Conservation (phyloP, 2,329 filamentous ascomycete species). For the Mariannaea elegans region DNA sequence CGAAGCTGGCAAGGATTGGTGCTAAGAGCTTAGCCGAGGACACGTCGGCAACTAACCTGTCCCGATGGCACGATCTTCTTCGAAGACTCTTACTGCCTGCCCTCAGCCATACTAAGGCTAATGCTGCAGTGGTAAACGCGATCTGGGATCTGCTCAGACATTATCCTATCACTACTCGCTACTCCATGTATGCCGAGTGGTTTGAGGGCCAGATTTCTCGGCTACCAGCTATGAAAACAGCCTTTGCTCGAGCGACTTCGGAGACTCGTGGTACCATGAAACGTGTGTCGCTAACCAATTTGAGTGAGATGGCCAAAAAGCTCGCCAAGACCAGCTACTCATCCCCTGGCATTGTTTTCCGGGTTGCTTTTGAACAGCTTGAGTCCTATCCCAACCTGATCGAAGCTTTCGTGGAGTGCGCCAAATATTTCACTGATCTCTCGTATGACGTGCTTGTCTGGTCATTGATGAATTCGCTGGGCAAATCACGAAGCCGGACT, state of each 20-base stretch:
- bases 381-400: constrained; percentile 96
- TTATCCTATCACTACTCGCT: constrained; percentile 80
- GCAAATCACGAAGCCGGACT: constrained; percentile 69
- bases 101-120: constrained; percentile 84
- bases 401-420: constrained; percentile 92
- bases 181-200: constrained; percentile 94
- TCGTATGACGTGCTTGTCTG: constrained; percentile 94
- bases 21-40: constrained; percentile 77
- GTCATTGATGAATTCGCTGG: constrained; percentile 82
- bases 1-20: constrained; percentile 88
- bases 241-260: constrained; percentile 78
- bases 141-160: constrained; percentile 84
- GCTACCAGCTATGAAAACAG: constrained; percentile 77
- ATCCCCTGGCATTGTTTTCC: constrained; percentile 91
- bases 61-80: constrained; percentile 86
- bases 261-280: constrained; percentile 90
- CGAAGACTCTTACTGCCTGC: constrained; percentile 87
- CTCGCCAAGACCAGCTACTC: constrained; percentile 93
- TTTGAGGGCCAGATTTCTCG: constrained; percentile 81
- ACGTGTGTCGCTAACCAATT: constrained; percentile 86
- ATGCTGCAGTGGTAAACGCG: constrained; percentile 84
- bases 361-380: constrained; percentile 87
- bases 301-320: constrained; percentile 84
- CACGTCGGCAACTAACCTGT: constrained; percentile 71
- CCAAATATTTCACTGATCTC: constrained; percentile 90